These are phyloP conservation scores for Abelmoschus esculentus DNA, from an alignment of 345 rosid genomes.

Conservation along the genomic window DNA sequence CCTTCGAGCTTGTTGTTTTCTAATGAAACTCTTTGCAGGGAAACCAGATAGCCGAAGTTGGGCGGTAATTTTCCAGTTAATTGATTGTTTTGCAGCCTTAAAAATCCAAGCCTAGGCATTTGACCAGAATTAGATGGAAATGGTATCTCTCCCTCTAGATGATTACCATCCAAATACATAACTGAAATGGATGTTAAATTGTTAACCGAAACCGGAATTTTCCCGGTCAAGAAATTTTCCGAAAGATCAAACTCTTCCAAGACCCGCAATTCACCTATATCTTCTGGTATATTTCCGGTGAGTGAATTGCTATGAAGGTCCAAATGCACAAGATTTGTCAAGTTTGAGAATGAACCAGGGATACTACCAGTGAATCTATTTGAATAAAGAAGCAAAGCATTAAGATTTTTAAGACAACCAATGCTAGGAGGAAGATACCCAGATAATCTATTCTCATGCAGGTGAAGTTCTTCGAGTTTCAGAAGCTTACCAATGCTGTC, in stretches of 20 bases:
- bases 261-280: constrained; percentile 30
- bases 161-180: constrained; percentile 35
- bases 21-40: constrained; percentile 42
- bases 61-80: constrained; percentile 33
- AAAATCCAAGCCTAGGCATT: constrained; percentile 34
- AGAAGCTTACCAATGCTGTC: constrained; percentile 44
- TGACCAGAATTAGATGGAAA: constrained; percentile 30
- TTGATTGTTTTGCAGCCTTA: constrained; percentile 38
- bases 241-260: constrained; percentile 46
- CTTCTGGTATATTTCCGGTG: constrained; percentile 32
- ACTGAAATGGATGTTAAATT: constrained; percentile 30
- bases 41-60: constrained; percentile 25
- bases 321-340: constrained; percentile 32
- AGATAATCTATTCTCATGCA: constrained; percentile 39
- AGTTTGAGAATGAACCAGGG: constrained; percentile 31
- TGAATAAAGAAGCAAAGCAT: constrained; percentile 32
- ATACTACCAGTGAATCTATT: constrained; percentile 30
- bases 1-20: constrained; percentile 44
- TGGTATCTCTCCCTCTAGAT: constrained; percentile 35
- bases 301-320: constrained; percentile 40
- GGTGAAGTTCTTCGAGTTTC: constrained; percentile 37
- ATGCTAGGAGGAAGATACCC: constrained; percentile 38
- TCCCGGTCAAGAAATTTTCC: constrained; percentile 29
- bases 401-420: constrained; percentile 31
- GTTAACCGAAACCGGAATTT: constrained; percentile 31